phyloP scores from a whole-genome alignment of 129 eudicot genomes.

The Flaveria brownii region DNA sequence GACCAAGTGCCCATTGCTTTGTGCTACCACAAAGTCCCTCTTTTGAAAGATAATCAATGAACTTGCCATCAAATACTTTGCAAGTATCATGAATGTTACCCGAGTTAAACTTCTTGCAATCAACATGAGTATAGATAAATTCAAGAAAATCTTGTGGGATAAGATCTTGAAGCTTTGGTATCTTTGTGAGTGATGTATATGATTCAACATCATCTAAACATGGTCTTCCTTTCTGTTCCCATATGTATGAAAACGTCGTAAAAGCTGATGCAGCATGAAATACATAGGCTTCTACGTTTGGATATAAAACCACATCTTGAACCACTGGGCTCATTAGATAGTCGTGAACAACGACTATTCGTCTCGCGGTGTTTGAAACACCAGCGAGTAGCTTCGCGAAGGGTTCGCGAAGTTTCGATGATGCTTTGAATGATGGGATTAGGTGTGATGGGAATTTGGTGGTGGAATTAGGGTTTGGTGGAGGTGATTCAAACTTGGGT shows the following conservation, averaged over 20 bases:
- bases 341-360: slow-evolving; percentile 51
- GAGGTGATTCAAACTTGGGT: slow-evolving; percentile 42
- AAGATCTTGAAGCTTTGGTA: slow-evolving; percentile 36
- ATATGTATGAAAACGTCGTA: slow-evolving; percentile 23
- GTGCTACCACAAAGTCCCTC: slow-evolving; percentile 21
- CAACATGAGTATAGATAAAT: not conserved
- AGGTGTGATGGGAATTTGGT: slow-evolving; percentile 49
- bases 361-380: slow-evolving; percentile 3
- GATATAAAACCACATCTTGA: slow-evolving; percentile 37
- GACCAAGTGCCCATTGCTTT: slow-evolving; percentile 56
- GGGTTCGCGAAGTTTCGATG: slow-evolving; percentile 41
- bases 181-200: slow-evolving; percentile 13
- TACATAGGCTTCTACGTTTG: slow-evolving; percentile 44
- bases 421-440: slow-evolving; percentile 37
- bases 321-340: slow-evolving; percentile 40
- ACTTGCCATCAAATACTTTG: slow-evolving; percentile 50
- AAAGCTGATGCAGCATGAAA: slow-evolving; percentile 44
- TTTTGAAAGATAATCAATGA: slow-evolving; percentile 33
- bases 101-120: slow-evolving; percentile 10
- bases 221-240: slow-evolving; percentile 49
- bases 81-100: slow-evolving; percentile 57
- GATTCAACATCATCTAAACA: slow-evolving; percentile 26
- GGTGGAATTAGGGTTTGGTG: slow-evolving; percentile 42
- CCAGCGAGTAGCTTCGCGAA: slow-evolving; percentile 27
- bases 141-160: slow-evolving; percentile 31